Conservation (phyloP, 2,329 filamentous ascomycete genomes). For the Niveomyces coronatus region DNA sequence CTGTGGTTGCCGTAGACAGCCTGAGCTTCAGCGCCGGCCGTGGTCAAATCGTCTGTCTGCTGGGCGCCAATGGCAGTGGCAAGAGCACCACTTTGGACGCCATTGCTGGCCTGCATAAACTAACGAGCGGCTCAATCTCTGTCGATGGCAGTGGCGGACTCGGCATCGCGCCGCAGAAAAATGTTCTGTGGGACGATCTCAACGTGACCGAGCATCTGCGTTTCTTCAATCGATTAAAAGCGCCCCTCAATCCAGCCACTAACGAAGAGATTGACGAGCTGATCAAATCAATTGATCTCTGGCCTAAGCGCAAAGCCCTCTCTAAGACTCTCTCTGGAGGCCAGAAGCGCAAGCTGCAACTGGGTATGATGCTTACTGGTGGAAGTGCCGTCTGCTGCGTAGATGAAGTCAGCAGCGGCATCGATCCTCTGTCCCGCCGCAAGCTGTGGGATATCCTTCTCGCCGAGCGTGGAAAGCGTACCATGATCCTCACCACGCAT, state of each 20-base stretch:
- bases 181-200: constrained; percentile 84
- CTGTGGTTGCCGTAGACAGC: constrained; percentile 68
- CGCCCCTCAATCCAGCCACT: constrained; percentile 43
- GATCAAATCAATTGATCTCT: constrained; percentile 62
- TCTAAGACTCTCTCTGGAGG: constrained; percentile 78
- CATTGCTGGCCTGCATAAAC: constrained; percentile 70
- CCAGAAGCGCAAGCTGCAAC: constrained; percentile 83
- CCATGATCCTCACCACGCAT: constrained; percentile 82
- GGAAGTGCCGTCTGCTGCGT: constrained; percentile 82
- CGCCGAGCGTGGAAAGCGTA: constrained; percentile 69
- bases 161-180: constrained; percentile 85
- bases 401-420: constrained; percentile 80
- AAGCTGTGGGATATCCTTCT: constrained; percentile 94
- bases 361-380: constrained; percentile 92
- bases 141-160: constrained; percentile 71
- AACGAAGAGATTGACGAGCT: constrained; percentile 52
- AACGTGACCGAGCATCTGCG: constrained; percentile 76
- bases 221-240: constrained; percentile 78
- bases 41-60: constrained; percentile 75
- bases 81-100: constrained; percentile 86
- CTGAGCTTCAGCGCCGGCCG: constrained; percentile 60
- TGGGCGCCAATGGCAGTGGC: constrained; percentile 83
- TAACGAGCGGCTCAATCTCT: constrained; percentile 66
- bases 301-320: constrained; percentile 59
- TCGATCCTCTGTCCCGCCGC: constrained; percentile 75